A percentile compares a stretch with the other conserved stretches of the same genome.
Evolutionary conservation across 1,284 basidiomycete species (phyloP).

Genomic region (Psilocybe mexicana): DNA sequence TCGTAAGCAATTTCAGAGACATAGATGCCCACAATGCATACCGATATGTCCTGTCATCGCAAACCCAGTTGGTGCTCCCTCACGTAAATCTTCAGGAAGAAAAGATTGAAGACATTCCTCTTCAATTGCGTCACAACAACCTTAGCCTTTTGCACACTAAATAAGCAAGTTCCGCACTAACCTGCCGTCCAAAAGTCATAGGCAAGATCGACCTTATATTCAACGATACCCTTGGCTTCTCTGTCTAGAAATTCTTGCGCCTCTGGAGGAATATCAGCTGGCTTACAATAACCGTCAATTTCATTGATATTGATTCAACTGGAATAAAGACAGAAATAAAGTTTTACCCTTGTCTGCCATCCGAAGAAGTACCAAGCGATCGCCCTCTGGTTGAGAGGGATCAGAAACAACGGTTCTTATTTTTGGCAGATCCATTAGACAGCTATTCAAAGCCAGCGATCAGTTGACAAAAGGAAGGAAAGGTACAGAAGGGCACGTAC

Average conservation of each 20-base stretch:
- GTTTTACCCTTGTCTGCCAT: constrained; percentile 59
- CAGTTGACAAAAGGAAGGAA: constrained; percentile 5
- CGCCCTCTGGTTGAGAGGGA: constrained; percentile 44
- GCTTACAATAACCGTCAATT: constrained; percentile 41
- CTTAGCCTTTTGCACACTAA: constrained; percentile 15
- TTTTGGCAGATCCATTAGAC: constrained; percentile 63
- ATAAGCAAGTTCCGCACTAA: constrained; percentile 30
- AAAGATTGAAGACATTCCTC: constrained; percentile 83
- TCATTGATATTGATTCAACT: constrained; percentile 15
- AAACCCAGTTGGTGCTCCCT: constrained; percentile 86
- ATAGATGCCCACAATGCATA: constrained; percentile 31
- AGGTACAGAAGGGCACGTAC: constrained; percentile 39
- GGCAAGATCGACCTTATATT: constrained; percentile 62
- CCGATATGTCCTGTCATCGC: constrained; percentile 92
- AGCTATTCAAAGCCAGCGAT: constrained; percentile 22
- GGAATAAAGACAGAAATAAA: constrained; percentile 2
- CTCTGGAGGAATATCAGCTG: constrained; percentile 65
- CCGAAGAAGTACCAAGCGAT: constrained; percentile 64
- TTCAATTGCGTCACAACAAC: constrained; percentile 30
- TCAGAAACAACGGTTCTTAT: constrained; percentile 59
- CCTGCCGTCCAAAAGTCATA: constrained; percentile 89
- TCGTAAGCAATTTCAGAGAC: neutral
- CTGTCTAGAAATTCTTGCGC: constrained; percentile 55
- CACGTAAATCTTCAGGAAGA: constrained; percentile 73
- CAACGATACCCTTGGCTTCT: constrained; percentile 55